These are phyloP conservation scores for Nicotiana tabacum DNA, from an alignment of 257 asterid species.

Conservation along the genomic window DNA sequence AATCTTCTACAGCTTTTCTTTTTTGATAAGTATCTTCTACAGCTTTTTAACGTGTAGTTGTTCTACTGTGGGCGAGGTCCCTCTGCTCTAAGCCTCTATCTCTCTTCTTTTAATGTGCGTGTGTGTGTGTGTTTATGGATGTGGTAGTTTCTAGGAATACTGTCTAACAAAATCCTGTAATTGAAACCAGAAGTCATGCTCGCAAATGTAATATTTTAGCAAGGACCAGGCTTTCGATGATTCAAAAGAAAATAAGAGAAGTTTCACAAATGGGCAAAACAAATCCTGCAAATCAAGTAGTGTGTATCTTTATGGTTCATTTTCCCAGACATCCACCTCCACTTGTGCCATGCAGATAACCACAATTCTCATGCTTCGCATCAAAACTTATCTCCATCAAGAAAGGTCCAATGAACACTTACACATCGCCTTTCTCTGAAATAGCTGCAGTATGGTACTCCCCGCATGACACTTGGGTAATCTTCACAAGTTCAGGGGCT, in stretches of 20 bases:
- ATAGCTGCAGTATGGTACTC: slow-evolving; percentile 94
- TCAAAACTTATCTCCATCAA: slow-evolving; percentile 30
- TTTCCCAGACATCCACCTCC: slow-evolving; percentile 16
- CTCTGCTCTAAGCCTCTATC: background rate
- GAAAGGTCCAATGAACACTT: slow-evolving; percentile 62
- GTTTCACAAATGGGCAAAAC: background rate
- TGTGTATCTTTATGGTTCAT: background rate
- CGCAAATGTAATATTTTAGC: background rate
- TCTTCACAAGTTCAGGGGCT: slow-evolving; percentile 94
- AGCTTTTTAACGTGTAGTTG: background rate
- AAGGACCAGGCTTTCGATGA: background rate
- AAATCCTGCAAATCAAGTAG: background rate
- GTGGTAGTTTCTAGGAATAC: background rate
- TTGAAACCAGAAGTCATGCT: background rate
- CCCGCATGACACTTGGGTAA: slow-evolving; percentile 84
- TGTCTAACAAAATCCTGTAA: background rate
- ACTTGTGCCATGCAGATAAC: slow-evolving; percentile 29
- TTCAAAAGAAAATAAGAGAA: slow-evolving; percentile 4
- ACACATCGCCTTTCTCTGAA: slow-evolving; percentile 94
- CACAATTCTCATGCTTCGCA: slow-evolving; percentile 34
- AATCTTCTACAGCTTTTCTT: background rate
- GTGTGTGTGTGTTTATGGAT: background rate
- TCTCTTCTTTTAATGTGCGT: background rate
- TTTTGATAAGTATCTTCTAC: background rate
- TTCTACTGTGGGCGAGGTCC: background rate